phyloP scores from a whole-genome alignment of 495 filamentous ascomycete species.

The Penicillium ochrochloron region DNA sequence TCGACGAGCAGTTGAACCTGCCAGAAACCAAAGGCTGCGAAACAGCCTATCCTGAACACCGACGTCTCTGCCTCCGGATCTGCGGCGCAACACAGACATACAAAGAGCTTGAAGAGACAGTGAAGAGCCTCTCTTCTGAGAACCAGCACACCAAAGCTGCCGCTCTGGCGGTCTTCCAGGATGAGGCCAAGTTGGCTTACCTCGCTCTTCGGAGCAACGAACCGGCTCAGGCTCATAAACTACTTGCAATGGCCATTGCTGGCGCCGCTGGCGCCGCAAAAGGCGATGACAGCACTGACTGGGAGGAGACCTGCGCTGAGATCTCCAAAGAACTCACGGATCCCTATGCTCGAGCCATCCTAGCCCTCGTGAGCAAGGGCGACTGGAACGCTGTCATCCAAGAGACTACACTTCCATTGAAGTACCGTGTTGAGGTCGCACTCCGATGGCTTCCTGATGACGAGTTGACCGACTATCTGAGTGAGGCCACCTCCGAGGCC shows the following conservation, averaged over 20 bases:
- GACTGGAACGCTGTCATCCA: slow-evolving; percentile 84
- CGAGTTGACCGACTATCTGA: slow-evolving; percentile 73
- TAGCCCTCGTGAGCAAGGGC: slow-evolving; percentile 87
- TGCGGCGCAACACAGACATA: slow-evolving; percentile 72
- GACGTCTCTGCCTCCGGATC: slow-evolving; percentile 77
- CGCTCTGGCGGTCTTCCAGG: slow-evolving; percentile 75
- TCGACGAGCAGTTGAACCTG: slow-evolving; percentile 53
- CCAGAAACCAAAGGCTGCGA: slow-evolving; percentile 54
- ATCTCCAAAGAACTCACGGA: slow-evolving; percentile 72
- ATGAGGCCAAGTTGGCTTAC: slow-evolving; percentile 61
- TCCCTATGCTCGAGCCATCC: slow-evolving; percentile 86
- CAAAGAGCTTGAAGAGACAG: slow-evolving; percentile 62
- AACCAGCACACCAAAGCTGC: slow-evolving; percentile 82
- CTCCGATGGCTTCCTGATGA: slow-evolving; percentile 81
- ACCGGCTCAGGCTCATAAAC: slow-evolving; percentile 51
- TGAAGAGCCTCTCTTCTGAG: slow-evolving; percentile 60
- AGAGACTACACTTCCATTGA: slow-evolving; percentile 80
- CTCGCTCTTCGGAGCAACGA: slow-evolving; percentile 49
- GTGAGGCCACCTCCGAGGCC: slow-evolving; percentile 61
- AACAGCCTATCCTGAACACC: slow-evolving; percentile 72
- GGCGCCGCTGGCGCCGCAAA: slow-evolving; percentile 58
- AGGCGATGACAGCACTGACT: slow-evolving; percentile 56
- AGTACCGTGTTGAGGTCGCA: slow-evolving; percentile 84
- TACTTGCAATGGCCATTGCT: slow-evolving; percentile 60
- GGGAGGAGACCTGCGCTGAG: slow-evolving; percentile 60